Percentiles rank a stretch among this genome's conserved stretches.
These are phyloP conservation scores for Luffa aegyptiaca DNA, from an alignment of 306 rosid genomes.

Conservation along the genomic window DNA sequence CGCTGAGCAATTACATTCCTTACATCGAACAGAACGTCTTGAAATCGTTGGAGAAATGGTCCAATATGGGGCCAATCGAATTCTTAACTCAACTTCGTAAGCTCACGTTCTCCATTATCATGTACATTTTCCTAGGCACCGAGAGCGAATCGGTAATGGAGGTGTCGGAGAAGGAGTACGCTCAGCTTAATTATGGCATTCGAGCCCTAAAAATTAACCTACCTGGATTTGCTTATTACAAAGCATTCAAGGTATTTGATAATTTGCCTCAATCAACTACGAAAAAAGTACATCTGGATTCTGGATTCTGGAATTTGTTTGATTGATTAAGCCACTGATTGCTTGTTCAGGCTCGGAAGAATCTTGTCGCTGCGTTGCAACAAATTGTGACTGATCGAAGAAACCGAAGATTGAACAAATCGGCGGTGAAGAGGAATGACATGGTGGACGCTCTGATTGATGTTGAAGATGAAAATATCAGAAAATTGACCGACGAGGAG, in stretches of 20 bases:
- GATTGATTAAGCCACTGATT: neutral
- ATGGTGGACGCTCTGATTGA: slow-evolving; percentile 54
- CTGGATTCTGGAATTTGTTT: neutral
- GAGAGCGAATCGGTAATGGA: slow-evolving; percentile 22
- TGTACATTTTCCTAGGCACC: slow-evolving; percentile 43
- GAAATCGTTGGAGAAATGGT: slow-evolving; percentile 25
- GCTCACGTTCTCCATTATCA: slow-evolving; percentile 41
- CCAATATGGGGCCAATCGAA: slow-evolving; percentile 17
- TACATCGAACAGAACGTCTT: slow-evolving; percentile 26
- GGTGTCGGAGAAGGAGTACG: slow-evolving; percentile 29
- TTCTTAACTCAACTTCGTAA: slow-evolving; percentile 49
- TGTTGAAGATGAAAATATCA: slow-evolving; percentile 52
- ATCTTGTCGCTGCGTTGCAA: slow-evolving; percentile 38
- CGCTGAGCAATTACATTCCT: slow-evolving; percentile 27
- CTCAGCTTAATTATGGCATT: slow-evolving; percentile 36
- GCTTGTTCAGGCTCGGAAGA: slow-evolving; percentile 45
- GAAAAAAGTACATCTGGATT: neutral
- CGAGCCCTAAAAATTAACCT: slow-evolving; percentile 48
- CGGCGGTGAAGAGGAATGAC: slow-evolving; percentile 21
- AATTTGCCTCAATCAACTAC: neutral
- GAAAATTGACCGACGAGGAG: slow-evolving; percentile 47
- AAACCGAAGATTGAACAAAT: slow-evolving; percentile 4
- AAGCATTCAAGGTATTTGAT: slow-evolving; percentile 52
- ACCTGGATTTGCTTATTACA: slow-evolving; percentile 59
- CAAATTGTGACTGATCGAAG: slow-evolving; percentile 30